Evolutionary conservation across 768 basidiomycete genomes (phyloP).

Genomic region (Suillus paluster): DNA sequence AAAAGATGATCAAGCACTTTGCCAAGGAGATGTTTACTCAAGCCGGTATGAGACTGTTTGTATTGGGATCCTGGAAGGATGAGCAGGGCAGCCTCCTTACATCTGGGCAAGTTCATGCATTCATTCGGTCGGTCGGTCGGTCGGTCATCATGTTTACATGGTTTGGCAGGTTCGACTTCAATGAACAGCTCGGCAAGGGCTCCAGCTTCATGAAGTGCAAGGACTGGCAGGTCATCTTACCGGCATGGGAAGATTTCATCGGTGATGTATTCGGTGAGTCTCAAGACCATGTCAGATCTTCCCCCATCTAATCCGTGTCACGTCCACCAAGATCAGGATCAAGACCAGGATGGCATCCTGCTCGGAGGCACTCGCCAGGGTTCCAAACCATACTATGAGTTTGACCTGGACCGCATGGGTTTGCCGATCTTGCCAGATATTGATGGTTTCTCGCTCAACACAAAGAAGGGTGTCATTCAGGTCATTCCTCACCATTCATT

Average conservation of each 20-base stretch:
- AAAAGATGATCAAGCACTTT: neutral
- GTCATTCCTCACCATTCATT: neutral
- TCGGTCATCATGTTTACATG: neutral
- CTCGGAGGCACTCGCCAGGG: neutral
- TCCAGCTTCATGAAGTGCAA: neutral
- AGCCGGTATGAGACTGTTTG: neutral
- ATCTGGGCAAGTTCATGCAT: neutral
- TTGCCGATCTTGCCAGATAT: neutral
- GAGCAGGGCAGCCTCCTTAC: neutral
- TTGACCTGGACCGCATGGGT: neutral
- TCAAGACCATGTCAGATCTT: neutral
- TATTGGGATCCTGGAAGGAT: neutral
- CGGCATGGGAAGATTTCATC: neutral
- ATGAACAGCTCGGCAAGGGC: neutral
- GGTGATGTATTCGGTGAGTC: neutral
- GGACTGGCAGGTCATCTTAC: neutral
- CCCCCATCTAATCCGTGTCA: neutral
- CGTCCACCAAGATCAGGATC: neutral
- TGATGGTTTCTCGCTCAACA: neutral
- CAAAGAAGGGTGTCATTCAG: neutral
- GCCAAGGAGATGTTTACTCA: neutral
- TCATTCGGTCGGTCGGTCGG: neutral
- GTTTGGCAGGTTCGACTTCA: neutral
- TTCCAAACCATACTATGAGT: neutral
- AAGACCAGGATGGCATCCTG: neutral